Evolutionary conservation across 2,329 filamentous ascomycete genomes (phyloP).

Genomic region (Aureobasidium sp.): DNA sequence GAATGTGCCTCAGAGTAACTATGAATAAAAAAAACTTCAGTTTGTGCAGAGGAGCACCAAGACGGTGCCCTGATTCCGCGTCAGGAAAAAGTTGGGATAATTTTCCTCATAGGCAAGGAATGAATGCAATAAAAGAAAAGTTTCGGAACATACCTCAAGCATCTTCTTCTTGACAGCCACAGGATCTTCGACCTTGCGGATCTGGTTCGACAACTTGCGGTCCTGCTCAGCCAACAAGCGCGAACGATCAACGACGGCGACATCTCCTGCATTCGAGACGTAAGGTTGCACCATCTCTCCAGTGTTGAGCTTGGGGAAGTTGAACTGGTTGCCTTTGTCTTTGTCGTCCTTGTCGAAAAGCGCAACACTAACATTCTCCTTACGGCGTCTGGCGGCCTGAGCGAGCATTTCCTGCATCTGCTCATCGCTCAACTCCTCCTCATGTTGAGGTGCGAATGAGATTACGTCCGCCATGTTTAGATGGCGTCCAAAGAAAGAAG

Average conservation of each 20-base stretch:
- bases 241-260: conserved; percentile 48
- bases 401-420: conserved; percentile 57
- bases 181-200: conserved; percentile 49
- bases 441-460: conserved; percentile 14
- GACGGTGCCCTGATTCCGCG: conserved; percentile 66
- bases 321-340: conserved; percentile 29
- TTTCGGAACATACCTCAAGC: conserved; percentile 45
- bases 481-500: conserved; percentile 4
- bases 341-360: conserved; percentile 19
- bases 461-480: conserved; percentile 14
- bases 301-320: conserved; percentile 46
- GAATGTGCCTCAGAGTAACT: conserved; percentile 63
- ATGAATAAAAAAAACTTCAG: conserved; percentile 62
- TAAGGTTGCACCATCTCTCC: conserved; percentile 47
- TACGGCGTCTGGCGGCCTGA: conserved; percentile 55
- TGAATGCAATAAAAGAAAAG: background rate
- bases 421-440: conserved; percentile 52
- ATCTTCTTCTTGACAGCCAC: conserved; percentile 40
- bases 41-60: conserved; percentile 67
- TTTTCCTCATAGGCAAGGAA: conserved; percentile 64
- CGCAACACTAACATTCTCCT: conserved; percentile 31
- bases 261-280: conserved; percentile 45
- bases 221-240: conserved; percentile 45
- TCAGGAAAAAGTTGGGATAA: conserved; percentile 64
- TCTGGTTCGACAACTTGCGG: conserved; percentile 40